phyloP scores from a whole-genome alignment of 2,329 filamentous ascomycete genomes.

The Trichoderma polysporum region DNA sequence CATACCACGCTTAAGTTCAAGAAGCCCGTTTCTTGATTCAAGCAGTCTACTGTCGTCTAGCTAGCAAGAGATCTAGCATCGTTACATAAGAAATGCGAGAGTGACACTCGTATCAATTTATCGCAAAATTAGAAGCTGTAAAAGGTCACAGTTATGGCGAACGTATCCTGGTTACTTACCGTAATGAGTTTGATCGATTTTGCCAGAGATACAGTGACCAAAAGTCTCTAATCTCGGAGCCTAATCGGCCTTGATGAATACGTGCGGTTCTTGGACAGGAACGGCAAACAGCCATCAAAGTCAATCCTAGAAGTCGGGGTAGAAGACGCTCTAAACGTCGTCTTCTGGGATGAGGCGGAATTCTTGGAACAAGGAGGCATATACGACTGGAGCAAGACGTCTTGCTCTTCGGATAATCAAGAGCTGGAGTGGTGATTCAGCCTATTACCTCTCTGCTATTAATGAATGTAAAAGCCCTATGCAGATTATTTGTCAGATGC shows the following conservation, averaged over 20 bases:
- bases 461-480: too few relatives aligned
- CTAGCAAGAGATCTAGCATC: neutral
- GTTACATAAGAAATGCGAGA: neutral
- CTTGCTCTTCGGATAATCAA: neutral
- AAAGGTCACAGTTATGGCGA: too few relatives aligned
- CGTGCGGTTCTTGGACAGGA: neutral
- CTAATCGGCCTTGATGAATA: neutral
- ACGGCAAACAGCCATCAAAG: neutral
- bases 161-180: neutral
- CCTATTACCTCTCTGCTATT: neutral
- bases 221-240: neutral
- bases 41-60: too few relatives aligned
- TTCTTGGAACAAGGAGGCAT: neutral
- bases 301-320: neutral
- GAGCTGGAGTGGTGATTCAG: neutral
- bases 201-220: neutral
- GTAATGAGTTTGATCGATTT: slow-evolving; percentile 1
- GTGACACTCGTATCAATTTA: neutral
- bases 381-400: neutral
- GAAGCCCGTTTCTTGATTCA: neutral
- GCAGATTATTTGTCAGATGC: too few relatives aligned
- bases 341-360: neutral
- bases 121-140: neutral
- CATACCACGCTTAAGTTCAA: neutral
- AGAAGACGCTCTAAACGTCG: neutral